Evolutionary conservation across 495 filamentous ascomycete species (phyloP).

Genomic region (Penicillium canariense): DNA sequence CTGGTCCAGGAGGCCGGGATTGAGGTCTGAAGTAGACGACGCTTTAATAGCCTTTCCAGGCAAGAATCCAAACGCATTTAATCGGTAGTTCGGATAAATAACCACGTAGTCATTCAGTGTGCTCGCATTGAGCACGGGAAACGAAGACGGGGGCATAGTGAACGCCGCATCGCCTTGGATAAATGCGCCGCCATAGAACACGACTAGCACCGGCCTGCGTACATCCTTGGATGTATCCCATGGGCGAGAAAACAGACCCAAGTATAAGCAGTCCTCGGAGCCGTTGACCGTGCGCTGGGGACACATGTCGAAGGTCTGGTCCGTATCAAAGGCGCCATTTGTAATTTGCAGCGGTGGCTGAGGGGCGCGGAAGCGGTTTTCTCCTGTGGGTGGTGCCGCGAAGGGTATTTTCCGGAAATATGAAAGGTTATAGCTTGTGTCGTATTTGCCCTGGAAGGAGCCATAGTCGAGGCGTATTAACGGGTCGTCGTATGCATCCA

Average conservation of each 20-base stretch:
- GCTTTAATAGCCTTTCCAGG: conserved; percentile 51
- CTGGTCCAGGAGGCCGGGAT: conserved; percentile 49
- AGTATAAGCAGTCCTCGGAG: conserved; percentile 61
- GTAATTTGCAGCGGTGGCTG: conserved; percentile 48
- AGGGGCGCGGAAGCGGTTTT: conserved; percentile 56
- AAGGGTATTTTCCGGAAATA: conserved; percentile 60
- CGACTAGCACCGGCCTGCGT: conserved; percentile 55
- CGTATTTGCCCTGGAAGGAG: conserved; percentile 57
- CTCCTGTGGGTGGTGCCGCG: conserved; percentile 53
- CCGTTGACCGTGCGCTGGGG: conserved; percentile 58
- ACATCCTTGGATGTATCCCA: conserved; percentile 38
- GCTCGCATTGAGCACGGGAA: conserved; percentile 54
- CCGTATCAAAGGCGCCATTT: conserved; percentile 54
- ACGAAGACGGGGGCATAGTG: conserved; percentile 52
- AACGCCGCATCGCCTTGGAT: conserved; percentile 57
- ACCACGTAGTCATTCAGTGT: conserved; percentile 49
- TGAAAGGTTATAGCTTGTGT: conserved; percentile 47
- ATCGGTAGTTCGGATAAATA: conserved; percentile 53
- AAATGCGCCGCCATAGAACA: conserved; percentile 62
- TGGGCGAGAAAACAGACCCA: conserved; percentile 57
- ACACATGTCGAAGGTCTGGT: conserved; percentile 56
- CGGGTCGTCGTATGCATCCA: conserved; percentile 24
- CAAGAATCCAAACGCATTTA: conserved; percentile 60
- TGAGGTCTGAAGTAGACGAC: conserved; percentile 47
- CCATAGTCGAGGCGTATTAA: conserved; percentile 51